phyloP scores from a whole-genome alignment of 805 yeast species.

The Hanseniaspora lindneri region DNA sequence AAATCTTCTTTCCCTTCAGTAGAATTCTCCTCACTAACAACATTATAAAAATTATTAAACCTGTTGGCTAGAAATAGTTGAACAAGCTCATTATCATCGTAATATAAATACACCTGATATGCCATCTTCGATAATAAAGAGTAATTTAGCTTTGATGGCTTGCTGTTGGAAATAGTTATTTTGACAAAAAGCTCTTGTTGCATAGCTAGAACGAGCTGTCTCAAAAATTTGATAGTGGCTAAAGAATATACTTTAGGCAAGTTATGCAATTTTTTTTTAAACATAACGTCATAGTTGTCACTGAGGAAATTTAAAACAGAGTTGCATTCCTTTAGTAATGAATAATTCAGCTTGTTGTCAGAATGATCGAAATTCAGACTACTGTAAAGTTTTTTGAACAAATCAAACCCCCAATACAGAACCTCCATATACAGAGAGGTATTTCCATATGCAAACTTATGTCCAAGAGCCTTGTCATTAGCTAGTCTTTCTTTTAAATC shows the following conservation, averaged over 20 bases:
- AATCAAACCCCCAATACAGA: constrained; percentile 9
- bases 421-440: constrained; percentile 11
- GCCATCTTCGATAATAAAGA: constrained; percentile 14
- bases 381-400: background rate
- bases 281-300: background rate
- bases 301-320: background rate
- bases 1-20: background rate
- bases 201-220: background rate
- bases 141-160: background rate
- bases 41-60: constrained; percentile 1
- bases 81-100: background rate
- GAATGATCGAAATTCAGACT: background rate
- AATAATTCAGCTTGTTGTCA: constrained; percentile 3
- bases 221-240: constrained; percentile 1
- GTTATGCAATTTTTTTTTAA: background rate
- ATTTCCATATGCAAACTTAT: constrained; percentile 7
- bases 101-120: constrained; percentile 8
- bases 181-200: constrained; percentile 13
- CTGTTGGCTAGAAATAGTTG: background rate
- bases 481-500: constrained; percentile 1
- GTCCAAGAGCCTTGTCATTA: constrained; percentile 5
- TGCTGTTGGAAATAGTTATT: constrained; percentile 1
- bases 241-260: constrained; percentile 7
- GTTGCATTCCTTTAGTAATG: constrained; percentile 8
- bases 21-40: background rate